These are phyloP conservation scores for Schizochytrium sp. DNA, from an alignment of 108 stramenopile genomes.

Conservation along the genomic window DNA sequence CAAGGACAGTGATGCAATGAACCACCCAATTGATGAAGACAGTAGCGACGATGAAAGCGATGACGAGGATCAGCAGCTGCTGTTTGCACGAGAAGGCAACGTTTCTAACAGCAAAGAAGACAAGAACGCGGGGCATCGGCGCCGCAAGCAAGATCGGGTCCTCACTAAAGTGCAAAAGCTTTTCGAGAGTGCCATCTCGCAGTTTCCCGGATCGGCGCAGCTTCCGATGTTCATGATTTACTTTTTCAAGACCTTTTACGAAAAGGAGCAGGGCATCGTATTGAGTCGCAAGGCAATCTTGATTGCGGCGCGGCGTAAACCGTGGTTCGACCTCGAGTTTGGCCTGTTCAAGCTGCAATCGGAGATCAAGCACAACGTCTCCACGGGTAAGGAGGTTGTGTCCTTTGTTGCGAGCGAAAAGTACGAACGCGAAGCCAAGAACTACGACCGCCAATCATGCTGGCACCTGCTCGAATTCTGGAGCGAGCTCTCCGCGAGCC, in stretches of 20 bases:
- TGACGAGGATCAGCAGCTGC: neutral
- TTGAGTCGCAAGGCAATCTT: neutral
- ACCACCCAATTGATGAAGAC: neutral
- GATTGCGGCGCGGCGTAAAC: neutral
- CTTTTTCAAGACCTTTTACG: neutral
- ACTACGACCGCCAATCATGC: neutral
- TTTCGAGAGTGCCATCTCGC: neutral
- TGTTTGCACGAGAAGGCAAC: neutral
- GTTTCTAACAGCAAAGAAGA: neutral
- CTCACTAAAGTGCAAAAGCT: neutral
- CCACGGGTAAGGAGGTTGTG: neutral
- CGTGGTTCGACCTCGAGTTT: neutral
- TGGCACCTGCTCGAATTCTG: neutral
- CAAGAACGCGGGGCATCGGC: neutral
- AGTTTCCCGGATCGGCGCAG: neutral
- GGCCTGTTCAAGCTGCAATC: neutral
- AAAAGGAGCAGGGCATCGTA: neutral
- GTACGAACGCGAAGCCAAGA: conserved; percentile 4
- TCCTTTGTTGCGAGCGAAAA: conserved; percentile 10
- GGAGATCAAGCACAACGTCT: neutral
- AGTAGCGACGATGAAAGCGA: neutral
- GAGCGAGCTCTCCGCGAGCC: neutral
- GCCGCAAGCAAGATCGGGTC: neutral
- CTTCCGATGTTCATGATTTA: neutral
- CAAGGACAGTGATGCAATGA: neutral